A percentile compares a stretch with the other conserved stretches of the same genome.
phyloP scores from a whole-genome alignment of 2,329 filamentous ascomycete species.

The Aspergillus neotritici region DNA sequence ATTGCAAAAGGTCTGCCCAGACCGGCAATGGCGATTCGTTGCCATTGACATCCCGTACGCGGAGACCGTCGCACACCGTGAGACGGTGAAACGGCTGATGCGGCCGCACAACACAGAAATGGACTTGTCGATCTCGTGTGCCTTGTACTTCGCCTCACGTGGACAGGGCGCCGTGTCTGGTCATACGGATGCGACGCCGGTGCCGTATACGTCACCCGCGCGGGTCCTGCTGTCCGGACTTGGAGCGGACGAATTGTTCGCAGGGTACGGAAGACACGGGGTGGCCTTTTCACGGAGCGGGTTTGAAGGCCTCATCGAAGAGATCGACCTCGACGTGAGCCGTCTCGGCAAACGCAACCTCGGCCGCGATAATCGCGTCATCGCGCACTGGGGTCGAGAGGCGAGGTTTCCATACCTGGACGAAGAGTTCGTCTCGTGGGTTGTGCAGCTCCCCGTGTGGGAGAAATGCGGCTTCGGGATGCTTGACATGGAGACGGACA shows the following conservation, averaged over 20 bases:
- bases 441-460: constrained; percentile 66
- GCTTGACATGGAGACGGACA: constrained; percentile 18
- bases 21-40: constrained; percentile 75
- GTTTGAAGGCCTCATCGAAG: constrained; percentile 66
- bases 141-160: constrained; percentile 89
- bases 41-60: constrained; percentile 72
- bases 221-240: constrained; percentile 86
- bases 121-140: constrained; percentile 90
- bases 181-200: constrained; percentile 9
- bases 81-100: constrained; percentile 69
- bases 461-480: constrained; percentile 84
- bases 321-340: constrained; percentile 77
- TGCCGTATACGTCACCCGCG: constrained; percentile 61
- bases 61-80: constrained; percentile 64
- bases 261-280: constrained; percentile 80
- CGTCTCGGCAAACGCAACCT: constrained; percentile 90
- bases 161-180: constrained; percentile 52
- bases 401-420: constrained; percentile 87
- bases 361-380: constrained; percentile 85
- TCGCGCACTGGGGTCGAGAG: constrained; percentile 84
- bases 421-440: constrained; percentile 77
- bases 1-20: constrained; percentile 62
- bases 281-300: constrained; percentile 66
- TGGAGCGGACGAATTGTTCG: constrained; percentile 93
- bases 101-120: constrained; percentile 95